Base-by-base conservation (phyloP, 768 basidiomycete species). In the Amylocystis lapponica region DNA sequence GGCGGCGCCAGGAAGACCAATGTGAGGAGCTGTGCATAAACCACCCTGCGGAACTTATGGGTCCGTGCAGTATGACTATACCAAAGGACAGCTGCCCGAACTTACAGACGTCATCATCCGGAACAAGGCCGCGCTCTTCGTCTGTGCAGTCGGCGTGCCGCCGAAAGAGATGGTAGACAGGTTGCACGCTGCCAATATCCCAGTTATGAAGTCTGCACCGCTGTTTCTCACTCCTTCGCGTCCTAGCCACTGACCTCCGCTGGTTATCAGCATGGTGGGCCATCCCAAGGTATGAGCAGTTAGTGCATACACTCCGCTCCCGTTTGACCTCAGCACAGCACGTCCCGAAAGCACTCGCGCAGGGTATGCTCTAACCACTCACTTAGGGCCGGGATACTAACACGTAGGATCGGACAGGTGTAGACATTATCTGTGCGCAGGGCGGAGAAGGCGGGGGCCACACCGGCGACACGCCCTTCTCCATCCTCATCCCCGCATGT, bases 371-470 rank as follows among this genome's bases (percentile, higher is more conserved):
- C 1, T 16, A 23, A 13, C 19, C 17, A 11, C 4, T 11, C n/a
- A n/a, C n/a, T n/a, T n/a, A n/a, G n/a, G n/a, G n/a, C 41, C 21
- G 21, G 22, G 13, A 11, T 27, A 30, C 10, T 30, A n/a, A 9
- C 29, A 30, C 9, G 9, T 9, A 26, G 31, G 25, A n/a, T 31
- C 20, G n/a, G n/a, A 3, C 52, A 74, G 87, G 89, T n/a, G 87
- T 91, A 13, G 90, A 94, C 53, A 78, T 93, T 47, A 90, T 94
- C 36, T 89, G 90, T 57, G 89, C 86, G 1, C 88, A 88, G 60
- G 86, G 84, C 26, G 87, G 86, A 14, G 89, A 91, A 63, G 90
- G 88, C 16, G 89, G 90, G 21, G 90, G 89, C 11, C 90, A 92
- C 65, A 91, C 90, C 1, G 87, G 91, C 30, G 83, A 88, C 41